These are phyloP conservation scores for Venturia pyrina DNA, from an alignment of 2,329 filamentous ascomycete genomes.

Conservation along the genomic window DNA sequence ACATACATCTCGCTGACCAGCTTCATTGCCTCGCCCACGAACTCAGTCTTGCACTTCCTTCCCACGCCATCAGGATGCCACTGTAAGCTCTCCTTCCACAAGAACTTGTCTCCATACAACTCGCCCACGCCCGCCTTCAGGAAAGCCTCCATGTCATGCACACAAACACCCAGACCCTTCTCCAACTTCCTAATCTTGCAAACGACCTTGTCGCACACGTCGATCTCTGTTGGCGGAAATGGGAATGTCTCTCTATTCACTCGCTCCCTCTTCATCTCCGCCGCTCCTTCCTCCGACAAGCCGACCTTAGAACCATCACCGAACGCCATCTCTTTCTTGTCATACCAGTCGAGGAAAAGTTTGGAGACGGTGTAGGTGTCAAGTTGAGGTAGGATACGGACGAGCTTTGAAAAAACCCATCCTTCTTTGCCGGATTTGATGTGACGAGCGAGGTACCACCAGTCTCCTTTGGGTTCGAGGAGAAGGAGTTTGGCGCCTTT, in stretches of 20 bases:
- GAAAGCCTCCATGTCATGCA: conserved; percentile 7
- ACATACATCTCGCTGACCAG: conserved; percentile 10
- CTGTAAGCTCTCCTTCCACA: conserved; percentile 5
- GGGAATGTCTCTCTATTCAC: neutral
- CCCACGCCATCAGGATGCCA: conserved; percentile 12
- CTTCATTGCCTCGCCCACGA: neutral
- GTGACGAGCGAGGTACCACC: conserved; percentile 13
- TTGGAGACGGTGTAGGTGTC: neutral
- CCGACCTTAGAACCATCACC: neutral
- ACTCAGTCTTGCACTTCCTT: conserved; percentile 1
- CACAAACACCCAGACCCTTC: conserved; percentile 6
- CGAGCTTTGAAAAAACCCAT: conserved; percentile 15
- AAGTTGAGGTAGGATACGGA: neutral
- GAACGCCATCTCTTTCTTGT: neutral
- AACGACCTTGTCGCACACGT: neutral
- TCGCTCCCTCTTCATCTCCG: neutral
- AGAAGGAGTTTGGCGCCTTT: neutral
- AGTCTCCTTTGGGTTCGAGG: conserved; percentile 8
- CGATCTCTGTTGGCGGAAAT: neutral
- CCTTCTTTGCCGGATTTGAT: conserved; percentile 20
- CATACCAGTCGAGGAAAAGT: neutral
- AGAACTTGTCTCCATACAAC: conserved; percentile 1
- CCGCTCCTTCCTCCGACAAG: neutral
- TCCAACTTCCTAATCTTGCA: conserved; percentile 9
- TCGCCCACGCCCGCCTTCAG: neutral